These are phyloP conservation scores for Fusarium sp. DNA, from an alignment of 2,329 filamentous ascomycete genomes.

Conservation along the genomic window DNA sequence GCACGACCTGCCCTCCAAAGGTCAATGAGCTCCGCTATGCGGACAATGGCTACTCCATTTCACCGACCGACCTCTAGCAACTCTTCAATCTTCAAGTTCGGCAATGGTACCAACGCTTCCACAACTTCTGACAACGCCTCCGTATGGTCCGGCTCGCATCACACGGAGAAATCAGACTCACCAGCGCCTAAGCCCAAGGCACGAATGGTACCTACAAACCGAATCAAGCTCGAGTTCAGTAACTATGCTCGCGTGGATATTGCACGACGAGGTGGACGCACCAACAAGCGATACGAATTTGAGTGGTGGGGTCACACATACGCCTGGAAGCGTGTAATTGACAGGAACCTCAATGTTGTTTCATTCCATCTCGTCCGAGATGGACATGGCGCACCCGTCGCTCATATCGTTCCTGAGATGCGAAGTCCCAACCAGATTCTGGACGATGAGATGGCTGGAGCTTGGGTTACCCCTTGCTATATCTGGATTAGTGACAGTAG, in stretches of 20 bases:
- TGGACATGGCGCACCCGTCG: slow-evolving; percentile 70
- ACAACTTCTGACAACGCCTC: slow-evolving; percentile 36
- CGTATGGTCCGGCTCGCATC: slow-evolving; percentile 39
- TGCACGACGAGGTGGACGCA: slow-evolving; percentile 70
- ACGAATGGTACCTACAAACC: slow-evolving; percentile 70
- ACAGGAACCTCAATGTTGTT: slow-evolving; percentile 72
- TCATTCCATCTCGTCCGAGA: slow-evolving; percentile 83
- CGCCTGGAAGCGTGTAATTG: slow-evolving; percentile 81
- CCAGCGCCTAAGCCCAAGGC: slow-evolving; percentile 48
- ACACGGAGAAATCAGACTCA: slow-evolving; percentile 25
- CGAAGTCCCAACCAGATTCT: slow-evolving; percentile 74
- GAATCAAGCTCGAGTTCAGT: slow-evolving; percentile 90
- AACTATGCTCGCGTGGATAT: slow-evolving; percentile 96
- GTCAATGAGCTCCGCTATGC: slow-evolving; percentile 57
- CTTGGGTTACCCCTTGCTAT: slow-evolving; percentile 89
- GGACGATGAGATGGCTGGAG: slow-evolving; percentile 80
- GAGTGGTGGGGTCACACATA: slow-evolving; percentile 93
- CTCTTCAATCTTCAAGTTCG: slow-evolving; percentile 36
- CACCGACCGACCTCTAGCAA: slow-evolving; percentile 41
- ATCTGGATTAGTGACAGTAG: slow-evolving; percentile 86
- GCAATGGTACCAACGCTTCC: slow-evolving; percentile 19
- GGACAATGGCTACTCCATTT: slow-evolving; percentile 52
- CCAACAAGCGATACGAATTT: slow-evolving; percentile 84
- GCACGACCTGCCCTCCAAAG: slow-evolving; percentile 59
- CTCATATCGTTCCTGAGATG: slow-evolving; percentile 85